These are phyloP conservation scores for Barnettozyma sp. DNA, from an alignment of 805 yeast genomes.

Conservation along the genomic window DNA sequence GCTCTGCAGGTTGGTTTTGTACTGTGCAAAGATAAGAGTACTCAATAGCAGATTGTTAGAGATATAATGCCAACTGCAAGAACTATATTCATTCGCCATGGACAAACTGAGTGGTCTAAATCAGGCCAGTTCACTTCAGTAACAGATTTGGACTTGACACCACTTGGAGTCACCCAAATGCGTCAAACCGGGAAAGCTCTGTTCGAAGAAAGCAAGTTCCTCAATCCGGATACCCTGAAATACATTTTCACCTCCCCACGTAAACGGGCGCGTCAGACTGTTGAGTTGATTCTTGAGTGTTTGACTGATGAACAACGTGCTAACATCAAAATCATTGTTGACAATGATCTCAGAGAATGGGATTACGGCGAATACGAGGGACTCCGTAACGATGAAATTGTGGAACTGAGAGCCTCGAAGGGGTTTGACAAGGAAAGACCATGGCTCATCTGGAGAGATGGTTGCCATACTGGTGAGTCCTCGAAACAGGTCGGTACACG, in stretches of 20 bases:
- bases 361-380: slow-evolving; percentile 97
- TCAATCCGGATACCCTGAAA: slow-evolving; percentile 58
- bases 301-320: slow-evolving; percentile 37
- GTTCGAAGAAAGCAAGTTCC: slow-evolving; percentile 50
- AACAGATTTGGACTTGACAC: slow-evolving; percentile 77
- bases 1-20: too few relatives aligned
- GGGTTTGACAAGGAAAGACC: slow-evolving; percentile 46
- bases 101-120: slow-evolving; percentile 94
- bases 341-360: slow-evolving; percentile 85
- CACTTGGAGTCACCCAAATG: slow-evolving; percentile 73
- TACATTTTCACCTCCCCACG: slow-evolving; percentile 78
- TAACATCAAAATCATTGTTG: slow-evolving; percentile 39
- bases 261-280: slow-evolving; percentile 68
- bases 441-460: slow-evolving; percentile 89
- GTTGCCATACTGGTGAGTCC: slow-evolving; percentile 87
- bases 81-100: slow-evolving; percentile 69
- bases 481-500: slow-evolving; percentile 60
- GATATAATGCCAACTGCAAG: slow-evolving; percentile 46
- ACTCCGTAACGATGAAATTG: slow-evolving; percentile 57
- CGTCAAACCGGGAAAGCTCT: slow-evolving; percentile 61
- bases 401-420: slow-evolving; percentile 46
- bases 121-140: slow-evolving; percentile 86
- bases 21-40: too few relatives aligned
- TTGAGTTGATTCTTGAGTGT: slow-evolving; percentile 50
- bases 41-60: too few relatives aligned